Evolutionary conservation across 2,329 filamentous ascomycete genomes (phyloP).

Genomic region (Colletotrichum lentis): DNA sequence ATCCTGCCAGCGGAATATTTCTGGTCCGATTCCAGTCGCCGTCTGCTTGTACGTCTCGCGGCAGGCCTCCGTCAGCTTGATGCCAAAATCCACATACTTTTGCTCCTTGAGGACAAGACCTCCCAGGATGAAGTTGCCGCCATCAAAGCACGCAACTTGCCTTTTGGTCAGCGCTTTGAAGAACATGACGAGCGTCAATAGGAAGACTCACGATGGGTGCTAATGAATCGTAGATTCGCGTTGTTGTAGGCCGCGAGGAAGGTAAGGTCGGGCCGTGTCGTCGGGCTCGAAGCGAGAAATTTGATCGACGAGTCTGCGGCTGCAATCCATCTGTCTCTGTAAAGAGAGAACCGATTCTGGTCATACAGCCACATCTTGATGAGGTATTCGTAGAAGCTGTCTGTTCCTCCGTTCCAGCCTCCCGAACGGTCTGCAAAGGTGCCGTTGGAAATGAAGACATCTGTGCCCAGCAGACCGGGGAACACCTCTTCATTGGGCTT

Average conservation of each 20-base stretch:
- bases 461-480: slow-evolving; percentile 76
- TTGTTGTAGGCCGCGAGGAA: slow-evolving; percentile 70
- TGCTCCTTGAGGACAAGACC: slow-evolving; percentile 72
- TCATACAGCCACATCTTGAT: slow-evolving; percentile 93
- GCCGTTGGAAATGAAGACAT: slow-evolving; percentile 71
- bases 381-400: slow-evolving; percentile 89
- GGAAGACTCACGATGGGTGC: slow-evolving; percentile 58
- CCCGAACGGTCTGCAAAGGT: slow-evolving; percentile 72
- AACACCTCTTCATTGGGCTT: slow-evolving; percentile 74
- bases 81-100: slow-evolving; percentile 77
- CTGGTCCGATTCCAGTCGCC: slow-evolving; percentile 78
- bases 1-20: slow-evolving; percentile 71
- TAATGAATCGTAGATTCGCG: slow-evolving; percentile 52
- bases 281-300: slow-evolving; percentile 72
- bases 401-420: slow-evolving; percentile 79
- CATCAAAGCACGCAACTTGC: slow-evolving; percentile 80
- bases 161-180: slow-evolving; percentile 48
- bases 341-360: slow-evolving; percentile 65
- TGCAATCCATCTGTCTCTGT: slow-evolving; percentile 77
- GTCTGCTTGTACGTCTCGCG: slow-evolving; percentile 76
- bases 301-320: slow-evolving; percentile 80
- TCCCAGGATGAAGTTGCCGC: slow-evolving; percentile 85
- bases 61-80: slow-evolving; percentile 76
- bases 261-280: slow-evolving; percentile 70
- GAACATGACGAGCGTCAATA: slow-evolving; percentile 16